Percentiles rank a stretch among this genome's conserved stretches.
Conservation (phyloP, 768 basidiomycete genomes). For the Mycena crocata region DNA sequence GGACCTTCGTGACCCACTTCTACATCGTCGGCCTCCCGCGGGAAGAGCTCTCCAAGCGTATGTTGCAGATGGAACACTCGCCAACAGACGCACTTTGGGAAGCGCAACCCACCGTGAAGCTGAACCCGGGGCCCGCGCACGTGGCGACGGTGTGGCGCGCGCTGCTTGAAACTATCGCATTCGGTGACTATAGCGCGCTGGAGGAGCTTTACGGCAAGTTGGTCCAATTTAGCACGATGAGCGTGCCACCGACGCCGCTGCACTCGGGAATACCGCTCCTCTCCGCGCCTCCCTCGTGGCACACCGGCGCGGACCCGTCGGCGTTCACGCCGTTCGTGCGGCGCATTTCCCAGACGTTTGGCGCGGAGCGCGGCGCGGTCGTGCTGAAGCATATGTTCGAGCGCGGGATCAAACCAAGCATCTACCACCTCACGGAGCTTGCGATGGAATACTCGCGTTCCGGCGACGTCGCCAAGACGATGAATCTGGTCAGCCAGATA, state of each 20-base stretch:
- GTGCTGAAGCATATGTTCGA: conserved; percentile 66
- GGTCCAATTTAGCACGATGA: conserved; percentile 39
- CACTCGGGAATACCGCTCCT: conserved; percentile 35
- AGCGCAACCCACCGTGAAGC: conserved; percentile 37
- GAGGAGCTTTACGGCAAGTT: conserved; percentile 59
- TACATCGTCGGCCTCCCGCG: conserved; percentile 64
- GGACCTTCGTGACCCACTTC: conserved; percentile 64
- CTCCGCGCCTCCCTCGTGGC: conserved; percentile 44
- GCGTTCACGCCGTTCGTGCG: conserved; percentile 68
- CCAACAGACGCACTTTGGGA: conserved; percentile 17
- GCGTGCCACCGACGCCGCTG: conserved; percentile 7
- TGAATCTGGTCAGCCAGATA: conserved; percentile 55
- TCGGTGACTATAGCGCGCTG: conserved; percentile 35
- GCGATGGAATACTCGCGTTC: conserved; percentile 57
- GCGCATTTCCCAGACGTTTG: conserved; percentile 46
- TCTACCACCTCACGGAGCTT: conserved; percentile 63
- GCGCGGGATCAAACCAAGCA: conserved; percentile 56
- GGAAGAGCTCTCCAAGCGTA: conserved; percentile 41
- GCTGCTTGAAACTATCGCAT: conserved; percentile 43
- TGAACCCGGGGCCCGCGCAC: conserved; percentile 50
- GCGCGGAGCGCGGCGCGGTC: conserved; percentile 46
- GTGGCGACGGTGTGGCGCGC: conserved; percentile 55
- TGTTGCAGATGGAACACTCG: conserved; percentile 13
- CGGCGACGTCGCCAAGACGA: conserved; percentile 49
- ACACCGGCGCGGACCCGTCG: conserved; percentile 38